Conservation (phyloP, 495 filamentous ascomycete species). For the Xylaria grammica region DNA sequence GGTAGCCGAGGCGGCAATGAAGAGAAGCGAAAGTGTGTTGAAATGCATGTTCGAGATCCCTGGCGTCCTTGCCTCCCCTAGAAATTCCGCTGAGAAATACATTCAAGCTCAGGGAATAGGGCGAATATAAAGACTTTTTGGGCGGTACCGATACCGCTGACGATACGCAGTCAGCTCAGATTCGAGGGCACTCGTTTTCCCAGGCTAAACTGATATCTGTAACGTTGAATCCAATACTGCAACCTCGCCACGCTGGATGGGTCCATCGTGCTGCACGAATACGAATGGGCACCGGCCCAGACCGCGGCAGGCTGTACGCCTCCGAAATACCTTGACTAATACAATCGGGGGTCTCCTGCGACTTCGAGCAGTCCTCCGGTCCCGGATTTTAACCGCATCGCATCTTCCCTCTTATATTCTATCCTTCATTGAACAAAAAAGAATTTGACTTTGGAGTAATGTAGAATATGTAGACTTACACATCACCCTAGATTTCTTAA, state of each 20-base stretch:
- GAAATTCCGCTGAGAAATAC: too few relatives aligned
- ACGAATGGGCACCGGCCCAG: too few relatives aligned
- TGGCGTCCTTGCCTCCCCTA: neutral
- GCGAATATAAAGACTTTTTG: neutral
- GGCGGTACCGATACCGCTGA: neutral
- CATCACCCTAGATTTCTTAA: too few relatives aligned
- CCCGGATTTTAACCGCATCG: too few relatives aligned
- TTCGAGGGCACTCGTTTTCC: neutral
- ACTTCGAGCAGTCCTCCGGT: neutral
- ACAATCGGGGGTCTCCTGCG: neutral
- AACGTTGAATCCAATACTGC: slow-evolving; percentile 2
- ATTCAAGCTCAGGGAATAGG: too few relatives aligned
- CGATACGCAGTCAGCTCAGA: neutral
- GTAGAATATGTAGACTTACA: too few relatives aligned
- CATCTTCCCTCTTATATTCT: too few relatives aligned
- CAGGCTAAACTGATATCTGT: slow-evolving; percentile 8
- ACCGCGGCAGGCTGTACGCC: too few relatives aligned
- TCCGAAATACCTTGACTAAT: too few relatives aligned
- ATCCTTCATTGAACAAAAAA: too few relatives aligned
- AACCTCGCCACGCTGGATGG: slow-evolving; percentile 1
- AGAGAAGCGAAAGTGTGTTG: neutral
- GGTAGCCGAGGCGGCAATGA: slow-evolving; percentile 5
- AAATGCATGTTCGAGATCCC: slow-evolving; percentile 1
- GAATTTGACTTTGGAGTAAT: too few relatives aligned
- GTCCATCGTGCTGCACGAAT: slow-evolving; percentile 9